Evolutionary conservation across 2,329 filamentous ascomycete genomes (phyloP).

Genomic region (Fusarium ambrosium): DNA sequence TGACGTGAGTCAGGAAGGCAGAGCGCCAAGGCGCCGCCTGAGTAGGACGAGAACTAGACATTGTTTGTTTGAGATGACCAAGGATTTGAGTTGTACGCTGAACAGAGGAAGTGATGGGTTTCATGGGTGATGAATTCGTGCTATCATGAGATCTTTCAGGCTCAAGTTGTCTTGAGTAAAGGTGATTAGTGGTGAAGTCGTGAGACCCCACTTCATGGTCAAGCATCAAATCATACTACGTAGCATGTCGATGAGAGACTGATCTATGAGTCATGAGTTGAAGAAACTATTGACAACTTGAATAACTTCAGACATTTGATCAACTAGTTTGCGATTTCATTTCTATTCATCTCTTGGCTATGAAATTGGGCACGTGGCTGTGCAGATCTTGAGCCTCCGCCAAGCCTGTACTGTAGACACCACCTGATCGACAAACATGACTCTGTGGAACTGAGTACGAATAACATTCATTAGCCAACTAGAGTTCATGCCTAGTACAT

Average conservation of each 20-base stretch:
- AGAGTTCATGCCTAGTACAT: background rate
- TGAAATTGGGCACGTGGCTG: background rate
- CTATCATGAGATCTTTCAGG: background rate
- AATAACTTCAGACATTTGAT: background rate
- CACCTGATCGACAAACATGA: background rate
- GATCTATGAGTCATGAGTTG: slow-evolving; percentile 41
- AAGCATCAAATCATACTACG: slow-evolving; percentile 16
- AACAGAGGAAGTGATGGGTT: slow-evolving; percentile 21
- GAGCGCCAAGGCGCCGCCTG: slow-evolving; percentile 66
- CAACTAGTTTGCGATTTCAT: background rate
- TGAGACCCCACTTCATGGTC: slow-evolving; percentile 29
- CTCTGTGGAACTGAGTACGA: background rate
- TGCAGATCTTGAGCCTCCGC: background rate
- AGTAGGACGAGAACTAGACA: slow-evolving; percentile 39
- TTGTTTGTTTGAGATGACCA: slow-evolving; percentile 48
- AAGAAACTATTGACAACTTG: background rate
- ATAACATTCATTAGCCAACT: background rate
- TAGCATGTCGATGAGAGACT: slow-evolving; percentile 22
- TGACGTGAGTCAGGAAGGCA: slow-evolving; percentile 65
- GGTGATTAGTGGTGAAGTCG: slow-evolving; percentile 9
- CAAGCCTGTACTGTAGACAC: background rate
- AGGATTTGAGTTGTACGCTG: slow-evolving; percentile 48
- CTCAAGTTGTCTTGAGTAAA: slow-evolving; percentile 11
- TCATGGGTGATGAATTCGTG: slow-evolving; percentile 33
- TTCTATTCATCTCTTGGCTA: background rate